A percentile compares a stretch with the other conserved stretches of the same genome.
Conservation (phyloP, 371 early-diverging fungal genomes). For the Batkoa obscura region DNA sequence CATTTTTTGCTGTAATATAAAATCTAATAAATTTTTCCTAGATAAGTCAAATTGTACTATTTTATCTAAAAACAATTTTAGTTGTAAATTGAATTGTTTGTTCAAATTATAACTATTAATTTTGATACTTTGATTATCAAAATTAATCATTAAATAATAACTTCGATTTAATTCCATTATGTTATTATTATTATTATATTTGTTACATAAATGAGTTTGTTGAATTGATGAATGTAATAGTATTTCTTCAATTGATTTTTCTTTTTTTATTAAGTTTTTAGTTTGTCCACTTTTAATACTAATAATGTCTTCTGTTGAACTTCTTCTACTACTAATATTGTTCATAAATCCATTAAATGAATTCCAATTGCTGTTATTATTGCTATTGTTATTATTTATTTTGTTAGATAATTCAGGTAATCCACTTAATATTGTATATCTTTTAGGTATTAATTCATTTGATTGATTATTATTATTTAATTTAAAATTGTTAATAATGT, state of each 20-base stretch:
- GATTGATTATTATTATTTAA: too few species aligned
- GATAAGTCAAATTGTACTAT: slow-evolving; percentile 26
- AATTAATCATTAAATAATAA: slow-evolving; percentile 31
- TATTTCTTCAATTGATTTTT: slow-evolving; percentile 15
- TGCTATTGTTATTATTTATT: too few species aligned
- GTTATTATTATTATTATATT: slow-evolving; percentile 4
- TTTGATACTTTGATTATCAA: slow-evolving; percentile 26
- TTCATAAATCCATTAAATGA: slow-evolving; percentile 19
- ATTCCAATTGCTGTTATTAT: slow-evolving; percentile 11
- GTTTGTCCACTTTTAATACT: slow-evolving; percentile 11
- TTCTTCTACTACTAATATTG: slow-evolving; percentile 20
- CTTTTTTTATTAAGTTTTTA: slow-evolving; percentile 13
- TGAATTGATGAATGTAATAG: slow-evolving; percentile 14
- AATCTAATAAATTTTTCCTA: slow-evolving; percentile 26
- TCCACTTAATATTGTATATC: slow-evolving; percentile 30
- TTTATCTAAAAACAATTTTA: slow-evolving; percentile 22
- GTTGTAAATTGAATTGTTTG: slow-evolving; percentile 22
- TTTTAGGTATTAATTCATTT: too few species aligned
- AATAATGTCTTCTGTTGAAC: slow-evolving; percentile 18
- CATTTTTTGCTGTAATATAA: slow-evolving; percentile 44
- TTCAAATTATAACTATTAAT: slow-evolving; percentile 52
- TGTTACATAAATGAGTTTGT: slow-evolving; percentile 9
- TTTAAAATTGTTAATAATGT: too few species aligned
- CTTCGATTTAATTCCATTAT: slow-evolving; percentile 20
- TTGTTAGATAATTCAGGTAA: slow-evolving; percentile 27